phyloP scores from a whole-genome alignment of 495 filamentous ascomycete genomes.

The Penicillium paxilli region DNA sequence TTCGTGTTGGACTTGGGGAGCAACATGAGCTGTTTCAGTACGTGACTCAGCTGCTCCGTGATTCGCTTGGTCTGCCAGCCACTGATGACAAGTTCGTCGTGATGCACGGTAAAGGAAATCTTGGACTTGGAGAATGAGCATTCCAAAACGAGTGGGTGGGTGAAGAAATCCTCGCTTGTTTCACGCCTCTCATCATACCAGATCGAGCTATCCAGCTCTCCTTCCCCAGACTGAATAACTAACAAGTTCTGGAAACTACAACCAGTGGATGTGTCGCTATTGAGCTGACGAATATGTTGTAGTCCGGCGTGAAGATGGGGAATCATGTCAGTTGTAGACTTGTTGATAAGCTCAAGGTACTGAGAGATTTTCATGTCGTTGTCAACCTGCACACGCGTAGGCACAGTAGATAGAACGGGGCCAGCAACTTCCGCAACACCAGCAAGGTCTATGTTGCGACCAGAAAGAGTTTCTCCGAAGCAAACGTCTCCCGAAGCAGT shows the following conservation, averaged over 20 bases:
- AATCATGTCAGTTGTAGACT: slow-evolving; percentile 46
- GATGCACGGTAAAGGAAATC: slow-evolving; percentile 32
- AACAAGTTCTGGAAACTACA: slow-evolving; percentile 67
- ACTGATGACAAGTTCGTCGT: slow-evolving; percentile 38
- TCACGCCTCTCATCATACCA: slow-evolving; percentile 48
- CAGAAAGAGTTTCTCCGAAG: slow-evolving; percentile 56
- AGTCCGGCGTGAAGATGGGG: slow-evolving; percentile 49
- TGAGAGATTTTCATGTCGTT: slow-evolving; percentile 30
- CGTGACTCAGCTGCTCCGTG: slow-evolving; percentile 30
- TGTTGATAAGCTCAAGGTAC: slow-evolving; percentile 43
- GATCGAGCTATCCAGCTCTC: slow-evolving; percentile 28
- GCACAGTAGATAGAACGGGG: slow-evolving; percentile 53
- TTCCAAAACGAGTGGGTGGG: slow-evolving; percentile 50
- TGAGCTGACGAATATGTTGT: slow-evolving; percentile 40
- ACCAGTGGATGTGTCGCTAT: slow-evolving; percentile 39
- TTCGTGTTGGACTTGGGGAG: slow-evolving; percentile 23
- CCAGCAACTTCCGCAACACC: slow-evolving; percentile 52
- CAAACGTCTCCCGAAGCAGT: slow-evolving; percentile 51
- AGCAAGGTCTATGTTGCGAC: slow-evolving; percentile 49
- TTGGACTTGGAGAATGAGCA: slow-evolving; percentile 32
- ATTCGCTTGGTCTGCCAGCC: slow-evolving; percentile 36
- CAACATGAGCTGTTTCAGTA: slow-evolving; percentile 34
- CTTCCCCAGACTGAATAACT: slow-evolving; percentile 49
- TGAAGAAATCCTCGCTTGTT: slow-evolving; percentile 45
- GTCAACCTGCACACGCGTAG: slow-evolving; percentile 44